Conservation (phyloP, 257 asterid species). For the Capsicum rhomboideum region DNA sequence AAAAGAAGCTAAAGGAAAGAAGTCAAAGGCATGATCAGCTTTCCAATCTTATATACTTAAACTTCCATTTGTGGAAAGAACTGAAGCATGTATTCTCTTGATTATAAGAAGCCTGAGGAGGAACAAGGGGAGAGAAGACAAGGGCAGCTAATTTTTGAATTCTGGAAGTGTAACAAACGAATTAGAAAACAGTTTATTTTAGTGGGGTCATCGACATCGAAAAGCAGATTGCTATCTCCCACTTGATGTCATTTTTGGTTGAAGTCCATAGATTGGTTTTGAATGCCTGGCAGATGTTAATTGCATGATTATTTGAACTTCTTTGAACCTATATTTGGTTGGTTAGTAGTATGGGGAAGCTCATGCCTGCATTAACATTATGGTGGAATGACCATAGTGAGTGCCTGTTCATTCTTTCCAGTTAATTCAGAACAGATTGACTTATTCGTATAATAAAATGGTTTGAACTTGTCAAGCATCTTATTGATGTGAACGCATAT, state of each 20-base stretch:
- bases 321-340: background rate
- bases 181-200: background rate
- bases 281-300: background rate
- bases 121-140: background rate
- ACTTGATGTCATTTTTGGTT: background rate
- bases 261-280: background rate
- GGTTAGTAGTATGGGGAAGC: background rate
- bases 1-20: constrained; percentile 63
- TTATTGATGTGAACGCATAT: background rate
- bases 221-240: background rate
- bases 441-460: background rate
- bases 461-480: background rate
- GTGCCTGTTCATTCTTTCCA: background rate
- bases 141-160: background rate
- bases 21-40: constrained; percentile 20
- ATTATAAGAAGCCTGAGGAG: background rate
- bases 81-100: background rate
- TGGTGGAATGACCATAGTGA: background rate
- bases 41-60: background rate
- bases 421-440: background rate
- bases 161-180: background rate
- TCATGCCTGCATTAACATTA: background rate
- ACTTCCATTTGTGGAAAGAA: background rate
- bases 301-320: background rate
- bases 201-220: background rate